Evolutionary conservation across 306 rosid genomes (phyloP).

Genomic region (Glycine soja): DNA sequence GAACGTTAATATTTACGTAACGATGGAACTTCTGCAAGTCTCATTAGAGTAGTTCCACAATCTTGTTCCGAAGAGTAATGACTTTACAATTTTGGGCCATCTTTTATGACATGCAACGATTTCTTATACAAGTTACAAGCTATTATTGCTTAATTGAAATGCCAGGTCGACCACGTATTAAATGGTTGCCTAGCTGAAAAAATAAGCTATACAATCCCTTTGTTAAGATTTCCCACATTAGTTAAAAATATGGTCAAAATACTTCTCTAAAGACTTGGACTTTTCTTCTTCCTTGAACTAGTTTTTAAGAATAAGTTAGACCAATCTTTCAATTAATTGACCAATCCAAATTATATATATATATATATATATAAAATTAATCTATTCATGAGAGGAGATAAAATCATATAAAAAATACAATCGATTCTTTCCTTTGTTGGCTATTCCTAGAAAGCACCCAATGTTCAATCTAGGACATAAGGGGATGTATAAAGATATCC

Average conservation of each 20-base stretch:
- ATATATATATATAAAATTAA: too few species aligned
- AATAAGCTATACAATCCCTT: neutral
- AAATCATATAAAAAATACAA: too few species aligned
- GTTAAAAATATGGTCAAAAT: neutral
- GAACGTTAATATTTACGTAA: too few species aligned
- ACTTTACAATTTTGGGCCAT: neutral
- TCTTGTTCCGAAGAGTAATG: neutral
- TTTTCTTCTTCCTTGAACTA: too few species aligned
- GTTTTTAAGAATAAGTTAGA: too few species aligned
- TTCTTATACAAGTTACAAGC: neutral
- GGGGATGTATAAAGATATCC: neutral
- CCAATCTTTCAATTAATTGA: too few species aligned
- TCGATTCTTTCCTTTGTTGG: too few species aligned
- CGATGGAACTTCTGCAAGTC: neutral
- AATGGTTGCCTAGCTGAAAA: neutral
- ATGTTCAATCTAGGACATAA: neutral
- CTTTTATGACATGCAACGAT: neutral
- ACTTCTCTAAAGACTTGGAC: too few species aligned
- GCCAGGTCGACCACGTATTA: neutral
- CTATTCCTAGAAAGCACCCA: too few species aligned
- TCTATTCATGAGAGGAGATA: too few species aligned
- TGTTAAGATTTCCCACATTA: neutral
- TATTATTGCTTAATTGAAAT: neutral
- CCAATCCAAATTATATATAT: too few species aligned
- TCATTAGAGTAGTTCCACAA: neutral